A percentile compares a stretch with the other conserved stretches of the same genome.
Conservation (phyloP, 257 asterid species). For the Nemophila menziesii region DNA sequence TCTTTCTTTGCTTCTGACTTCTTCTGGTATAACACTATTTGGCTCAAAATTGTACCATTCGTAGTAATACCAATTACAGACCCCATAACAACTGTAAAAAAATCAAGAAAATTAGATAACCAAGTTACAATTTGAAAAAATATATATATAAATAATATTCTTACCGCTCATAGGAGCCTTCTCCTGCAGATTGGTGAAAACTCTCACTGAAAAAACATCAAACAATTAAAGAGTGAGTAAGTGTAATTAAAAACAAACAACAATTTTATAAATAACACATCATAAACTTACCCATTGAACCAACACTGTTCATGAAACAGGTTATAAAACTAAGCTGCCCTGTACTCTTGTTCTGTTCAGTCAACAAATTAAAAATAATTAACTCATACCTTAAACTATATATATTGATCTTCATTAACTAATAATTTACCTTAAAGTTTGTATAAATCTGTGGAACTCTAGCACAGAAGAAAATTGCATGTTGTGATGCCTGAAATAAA, state of each 20-base stretch:
- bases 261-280: neutral
- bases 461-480: slow-evolving; percentile 86
- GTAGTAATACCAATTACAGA: slow-evolving; percentile 67
- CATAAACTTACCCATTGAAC: slow-evolving; percentile 67
- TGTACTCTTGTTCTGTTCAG: slow-evolving; percentile 75
- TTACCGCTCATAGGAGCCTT: slow-evolving; percentile 89
- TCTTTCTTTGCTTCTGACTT: slow-evolving; percentile 49
- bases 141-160: neutral
- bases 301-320: slow-evolving; percentile 72
- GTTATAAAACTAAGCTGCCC: slow-evolving; percentile 96
- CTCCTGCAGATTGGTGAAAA: slow-evolving; percentile 90
- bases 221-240: neutral
- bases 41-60: slow-evolving; percentile 79
- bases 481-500: slow-evolving; percentile 78
- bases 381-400: neutral
- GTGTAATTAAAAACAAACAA: neutral
- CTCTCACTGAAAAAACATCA: slow-evolving; percentile 59
- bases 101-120: slow-evolving; percentile 9
- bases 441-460: slow-evolving; percentile 85
- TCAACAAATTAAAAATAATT: slow-evolving; percentile 14
- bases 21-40: slow-evolving; percentile 57
- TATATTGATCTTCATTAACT: neutral
- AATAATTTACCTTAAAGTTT: slow-evolving; percentile 58
- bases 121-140: neutral
- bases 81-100: slow-evolving; percentile 59